phyloP scores from a whole-genome alignment of 495 filamentous ascomycete genomes.

The Extremus antarcticus region DNA sequence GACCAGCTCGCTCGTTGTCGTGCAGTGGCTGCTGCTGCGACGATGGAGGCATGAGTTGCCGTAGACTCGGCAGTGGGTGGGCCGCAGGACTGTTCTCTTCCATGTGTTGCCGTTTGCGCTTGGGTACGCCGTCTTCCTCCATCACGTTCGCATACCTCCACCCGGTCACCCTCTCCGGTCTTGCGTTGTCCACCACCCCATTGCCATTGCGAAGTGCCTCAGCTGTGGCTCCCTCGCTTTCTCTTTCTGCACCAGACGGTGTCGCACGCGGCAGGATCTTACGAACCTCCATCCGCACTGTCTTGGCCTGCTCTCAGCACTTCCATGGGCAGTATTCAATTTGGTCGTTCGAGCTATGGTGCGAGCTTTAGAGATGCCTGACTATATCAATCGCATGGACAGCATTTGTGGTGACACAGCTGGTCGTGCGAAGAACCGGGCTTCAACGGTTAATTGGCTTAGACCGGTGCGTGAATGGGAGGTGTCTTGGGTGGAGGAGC shows the following conservation, averaged over 20 bases:
- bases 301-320: neutral
- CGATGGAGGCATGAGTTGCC: neutral
- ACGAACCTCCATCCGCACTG: constrained; percentile 1
- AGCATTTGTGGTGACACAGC: too few species aligned
- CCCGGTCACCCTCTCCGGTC: neutral
- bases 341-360: too few species aligned
- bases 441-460: too few species aligned
- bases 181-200: neutral
- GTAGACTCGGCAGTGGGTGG: neutral
- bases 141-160: neutral
- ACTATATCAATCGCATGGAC: neutral
- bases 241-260: neutral
- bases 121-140: neutral
- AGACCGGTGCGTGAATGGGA: too few species aligned
- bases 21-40: neutral
- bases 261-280: neutral
- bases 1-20: neutral
- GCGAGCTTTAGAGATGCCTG: neutral
- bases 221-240: neutral
- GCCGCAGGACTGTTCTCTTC: neutral
- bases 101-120: neutral
- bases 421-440: too few species aligned
- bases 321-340: neutral
- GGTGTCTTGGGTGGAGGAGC: too few species aligned
- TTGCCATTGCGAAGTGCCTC: neutral